Conservation (phyloP, 495 filamentous ascomycete species). For the Rhizodiscina lignyota region DNA sequence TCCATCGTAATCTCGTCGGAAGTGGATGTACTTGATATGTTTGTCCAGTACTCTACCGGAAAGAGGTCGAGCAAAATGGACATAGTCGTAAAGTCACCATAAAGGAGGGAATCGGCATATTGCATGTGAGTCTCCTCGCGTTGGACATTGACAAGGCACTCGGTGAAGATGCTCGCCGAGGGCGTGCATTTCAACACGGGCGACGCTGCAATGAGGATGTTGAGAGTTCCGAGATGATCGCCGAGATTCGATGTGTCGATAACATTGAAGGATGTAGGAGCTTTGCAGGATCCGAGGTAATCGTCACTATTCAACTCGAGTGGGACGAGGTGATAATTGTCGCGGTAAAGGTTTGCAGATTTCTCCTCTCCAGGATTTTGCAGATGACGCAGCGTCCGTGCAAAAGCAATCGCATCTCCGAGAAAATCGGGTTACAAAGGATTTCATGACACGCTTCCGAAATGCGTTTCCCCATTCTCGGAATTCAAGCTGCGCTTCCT, state of each 20-base stretch:
- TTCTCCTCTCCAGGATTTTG: background rate
- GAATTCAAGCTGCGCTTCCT: constrained; percentile 5
- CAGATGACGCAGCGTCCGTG: constrained; percentile 3
- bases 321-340: constrained; percentile 4
- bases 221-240: constrained; percentile 31
- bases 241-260: constrained; percentile 41
- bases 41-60: constrained; percentile 34
- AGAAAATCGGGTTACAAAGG: constrained; percentile 1
- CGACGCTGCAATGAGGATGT: constrained; percentile 28
- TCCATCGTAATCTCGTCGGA: constrained; percentile 5
- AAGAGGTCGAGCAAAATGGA: constrained; percentile 29
- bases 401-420: constrained; percentile 7
- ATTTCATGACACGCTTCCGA: background rate
- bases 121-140: constrained; percentile 4
- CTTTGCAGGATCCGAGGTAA: constrained; percentile 14
- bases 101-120: constrained; percentile 21
- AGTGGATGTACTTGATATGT: constrained; percentile 6
- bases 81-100: constrained; percentile 27
- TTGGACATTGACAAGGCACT: constrained; percentile 19
- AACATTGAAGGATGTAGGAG: constrained; percentile 32
- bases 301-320: constrained; percentile 5
- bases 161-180: constrained; percentile 31
- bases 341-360: constrained; percentile 6
- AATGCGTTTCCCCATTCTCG: constrained; percentile 4
- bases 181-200: constrained; percentile 26